Evolutionary conservation across 129 eudicot species (phyloP).

Genomic region (Solidago caesia): DNA sequence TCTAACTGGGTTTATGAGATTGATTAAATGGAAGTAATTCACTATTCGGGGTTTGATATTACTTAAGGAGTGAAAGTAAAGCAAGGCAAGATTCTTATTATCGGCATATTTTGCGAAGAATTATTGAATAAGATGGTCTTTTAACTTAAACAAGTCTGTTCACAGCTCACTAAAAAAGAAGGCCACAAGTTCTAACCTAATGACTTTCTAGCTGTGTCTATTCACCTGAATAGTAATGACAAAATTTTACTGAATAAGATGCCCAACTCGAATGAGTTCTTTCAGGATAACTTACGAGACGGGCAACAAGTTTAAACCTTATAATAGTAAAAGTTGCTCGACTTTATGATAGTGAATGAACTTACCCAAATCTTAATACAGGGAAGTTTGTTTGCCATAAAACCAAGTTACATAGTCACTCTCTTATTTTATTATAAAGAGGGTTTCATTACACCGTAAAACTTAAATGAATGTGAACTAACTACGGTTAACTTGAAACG

Average conservation of each 20-base stretch:
- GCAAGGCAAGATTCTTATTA: no score
- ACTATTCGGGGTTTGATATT: neutral
- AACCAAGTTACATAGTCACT: conserved; percentile 17
- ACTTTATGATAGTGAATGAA: neutral
- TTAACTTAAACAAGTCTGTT: no score
- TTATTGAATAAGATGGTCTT: no score
- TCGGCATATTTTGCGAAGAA: no score
- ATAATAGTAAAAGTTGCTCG: neutral
- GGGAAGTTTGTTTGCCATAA: conserved; percentile 4
- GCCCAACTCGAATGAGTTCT: no score
- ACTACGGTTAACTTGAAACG: neutral
- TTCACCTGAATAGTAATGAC: no score
- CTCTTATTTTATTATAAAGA: conserved; percentile 16
- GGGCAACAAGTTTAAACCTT: neutral
- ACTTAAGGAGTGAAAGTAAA: no score
- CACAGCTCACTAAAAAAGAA: no score
- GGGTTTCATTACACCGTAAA: neutral
- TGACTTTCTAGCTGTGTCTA: no score
- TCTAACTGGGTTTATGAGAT: neutral
- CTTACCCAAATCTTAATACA: neutral
- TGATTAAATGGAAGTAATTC: neutral
- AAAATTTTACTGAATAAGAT: no score
- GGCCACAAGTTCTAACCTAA: no score
- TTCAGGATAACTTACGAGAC: neutral
- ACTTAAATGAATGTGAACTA: conserved; percentile 2